Evolutionary conservation across 2,329 filamentous ascomycete species (phyloP).

Genomic region (Tolypocladium ovalisporum): DNA sequence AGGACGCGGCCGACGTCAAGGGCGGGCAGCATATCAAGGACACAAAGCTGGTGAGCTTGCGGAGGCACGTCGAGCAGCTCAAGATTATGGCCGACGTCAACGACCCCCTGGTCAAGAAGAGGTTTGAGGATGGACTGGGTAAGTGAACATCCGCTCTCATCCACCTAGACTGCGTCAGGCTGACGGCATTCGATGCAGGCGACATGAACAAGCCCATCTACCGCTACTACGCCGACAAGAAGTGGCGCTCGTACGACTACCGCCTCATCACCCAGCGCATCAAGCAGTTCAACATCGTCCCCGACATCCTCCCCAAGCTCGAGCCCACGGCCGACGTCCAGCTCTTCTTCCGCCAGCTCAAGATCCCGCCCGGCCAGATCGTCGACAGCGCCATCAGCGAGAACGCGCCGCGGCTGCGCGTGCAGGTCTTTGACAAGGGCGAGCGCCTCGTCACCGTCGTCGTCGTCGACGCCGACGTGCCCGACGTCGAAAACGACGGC

Average conservation of each 20-base stretch:
- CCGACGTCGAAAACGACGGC: constrained; percentile 60
- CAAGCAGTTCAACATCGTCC: constrained; percentile 73
- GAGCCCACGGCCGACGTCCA: constrained; percentile 71
- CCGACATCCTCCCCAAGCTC: constrained; percentile 75
- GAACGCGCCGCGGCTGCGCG: constrained; percentile 59
- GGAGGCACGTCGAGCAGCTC: constrained; percentile 60
- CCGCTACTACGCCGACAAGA: constrained; percentile 72
- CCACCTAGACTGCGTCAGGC: not conserved
- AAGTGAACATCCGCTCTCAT: constrained; percentile 5
- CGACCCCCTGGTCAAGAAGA: constrained; percentile 85
- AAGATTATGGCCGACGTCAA: constrained; percentile 93
- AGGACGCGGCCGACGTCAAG: constrained; percentile 42
- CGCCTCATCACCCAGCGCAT: constrained; percentile 77
- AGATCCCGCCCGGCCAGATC: constrained; percentile 65
- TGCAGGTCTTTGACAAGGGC: constrained; percentile 77
- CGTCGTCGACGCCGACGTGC: constrained; percentile 85
- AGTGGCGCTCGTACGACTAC: constrained; percentile 79
- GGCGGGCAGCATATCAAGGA: constrained; percentile 58
- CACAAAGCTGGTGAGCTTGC: constrained; percentile 57
- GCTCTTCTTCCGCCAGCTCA: constrained; percentile 63
- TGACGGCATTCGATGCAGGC: constrained; percentile 37
- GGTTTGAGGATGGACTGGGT: constrained; percentile 88
- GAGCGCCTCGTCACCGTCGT: constrained; percentile 74
- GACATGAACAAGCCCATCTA: constrained; percentile 97
- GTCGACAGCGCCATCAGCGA: constrained; percentile 68